Conservation (phyloP, 2,329 filamentous ascomycete species). For the Lecanicillium sp. region DNA sequence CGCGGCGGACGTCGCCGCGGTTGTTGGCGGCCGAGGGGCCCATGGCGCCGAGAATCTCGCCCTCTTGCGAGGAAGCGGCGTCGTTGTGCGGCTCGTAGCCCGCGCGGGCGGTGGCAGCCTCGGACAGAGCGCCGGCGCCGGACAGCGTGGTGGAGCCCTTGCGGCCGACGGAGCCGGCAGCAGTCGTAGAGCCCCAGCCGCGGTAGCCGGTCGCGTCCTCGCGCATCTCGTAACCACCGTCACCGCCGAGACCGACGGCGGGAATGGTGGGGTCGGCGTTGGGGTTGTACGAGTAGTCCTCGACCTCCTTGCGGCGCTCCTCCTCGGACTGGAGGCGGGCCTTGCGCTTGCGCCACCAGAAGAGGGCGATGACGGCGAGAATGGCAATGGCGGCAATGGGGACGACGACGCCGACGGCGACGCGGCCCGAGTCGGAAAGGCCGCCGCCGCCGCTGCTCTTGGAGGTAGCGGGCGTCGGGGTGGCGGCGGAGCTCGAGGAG, state of each 20-base stretch:
- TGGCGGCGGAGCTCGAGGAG: constrained; percentile 23
- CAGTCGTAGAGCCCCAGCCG: constrained; percentile 82
- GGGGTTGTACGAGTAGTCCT: constrained; percentile 97
- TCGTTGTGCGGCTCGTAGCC: constrained; percentile 54
- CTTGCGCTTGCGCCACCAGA: constrained; percentile 85
- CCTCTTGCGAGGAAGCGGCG: constrained; percentile 55
- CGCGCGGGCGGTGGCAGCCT: constrained; percentile 66
- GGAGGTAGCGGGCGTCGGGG: constrained; percentile 22
- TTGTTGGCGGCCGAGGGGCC: constrained; percentile 65
- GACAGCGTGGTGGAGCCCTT: constrained; percentile 89
- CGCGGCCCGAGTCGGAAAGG: constrained; percentile 60
- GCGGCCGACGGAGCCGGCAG: constrained; percentile 61
- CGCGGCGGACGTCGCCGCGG: constrained; percentile 71
- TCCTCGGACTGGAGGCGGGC: constrained; percentile 79
- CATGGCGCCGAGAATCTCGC: constrained; percentile 77
- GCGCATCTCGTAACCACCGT: constrained; percentile 64
- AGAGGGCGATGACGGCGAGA: constrained; percentile 68
- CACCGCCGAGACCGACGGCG: constrained; percentile 36
- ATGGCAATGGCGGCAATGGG: constrained; percentile 84
- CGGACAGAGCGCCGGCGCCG: constrained; percentile 63
- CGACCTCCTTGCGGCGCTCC: constrained; percentile 87
- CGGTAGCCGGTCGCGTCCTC: constrained; percentile 81
- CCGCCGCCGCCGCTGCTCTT: constrained; percentile 33
- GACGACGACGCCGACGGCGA: constrained; percentile 89
- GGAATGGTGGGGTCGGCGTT: constrained; percentile 82